Base-by-base conservation (phyloP, 306 rosid genomes). In the Trifolium subterraneum region DNA sequence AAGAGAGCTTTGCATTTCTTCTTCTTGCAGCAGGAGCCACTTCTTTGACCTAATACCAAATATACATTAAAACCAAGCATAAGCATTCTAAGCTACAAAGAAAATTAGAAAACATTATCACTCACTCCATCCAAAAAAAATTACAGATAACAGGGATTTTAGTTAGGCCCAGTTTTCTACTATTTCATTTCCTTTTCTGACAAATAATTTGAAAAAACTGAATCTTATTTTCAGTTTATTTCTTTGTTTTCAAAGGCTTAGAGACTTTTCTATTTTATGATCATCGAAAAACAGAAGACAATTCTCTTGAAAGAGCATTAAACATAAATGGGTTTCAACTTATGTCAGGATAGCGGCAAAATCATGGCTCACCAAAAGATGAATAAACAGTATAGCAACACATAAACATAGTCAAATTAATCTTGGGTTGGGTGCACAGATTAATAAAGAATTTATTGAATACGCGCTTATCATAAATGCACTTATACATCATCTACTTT, bases 21-120 rank as follows among this genome's bases (percentile, higher is more conserved):
- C 93, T 87, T 84, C 99, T 84, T 22, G 99, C 96, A 63, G 87
- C 87, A 3, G 97, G 95, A 69, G 95, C 97, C 54, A 94, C 96
- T 88, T 94, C 97, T 83, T 94, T 88, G 79, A 94, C 97, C 99
- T 94, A 68, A 71, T 64, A 19, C 16, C 66, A 68, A 38, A 78
- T 22, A 63, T 45, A 75, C 10, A 64, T n/a, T 29, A 29, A 60
- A 60, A 56, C 15, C 63, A 47, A 14, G 29, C 3, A 48, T 13
- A 15, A 13, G 39, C n/a, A 29, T 2, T 2, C 41, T 13, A 15
- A 10, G 31, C 13, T 12, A 25, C 11, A 61, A 45, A 18, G 6
- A 35, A 36, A 70, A 38, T n/a, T 6, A 1, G 7, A 60, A 50
- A 31, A 29, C 51, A 75, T 2, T 29, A 4, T 5, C 33, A 8